Percentiles rank a stretch among this genome's conserved stretches.
Evolutionary conservation across 2,329 filamentous ascomycete genomes (phyloP).

Genomic region (Anisogramma anomala): DNA sequence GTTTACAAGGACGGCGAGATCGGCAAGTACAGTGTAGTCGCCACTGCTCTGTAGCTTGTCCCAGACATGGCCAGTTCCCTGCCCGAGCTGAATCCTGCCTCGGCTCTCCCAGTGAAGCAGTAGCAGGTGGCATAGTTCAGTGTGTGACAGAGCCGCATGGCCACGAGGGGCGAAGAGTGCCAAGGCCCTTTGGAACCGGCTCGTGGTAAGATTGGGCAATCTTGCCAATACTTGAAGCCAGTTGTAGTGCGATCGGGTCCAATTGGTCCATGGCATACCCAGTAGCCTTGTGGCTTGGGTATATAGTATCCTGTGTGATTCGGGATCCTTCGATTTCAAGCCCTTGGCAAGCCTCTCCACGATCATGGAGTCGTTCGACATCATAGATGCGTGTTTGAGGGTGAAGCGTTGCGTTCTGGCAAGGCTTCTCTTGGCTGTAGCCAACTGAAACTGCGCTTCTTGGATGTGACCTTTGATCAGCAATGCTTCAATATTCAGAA

Average conservation of each 20-base stretch:
- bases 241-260: constrained; percentile 15
- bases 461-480: neutral
- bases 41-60: constrained; percentile 5
- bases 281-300: constrained; percentile 3
- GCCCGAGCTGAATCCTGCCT: constrained; percentile 15
- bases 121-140: constrained; percentile 20
- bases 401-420: constrained; percentile 2
- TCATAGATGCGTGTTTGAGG: constrained; percentile 3
- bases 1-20: constrained; percentile 19
- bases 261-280: neutral
- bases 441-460: neutral
- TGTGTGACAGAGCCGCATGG: constrained; percentile 11
- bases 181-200: constrained; percentile 6
- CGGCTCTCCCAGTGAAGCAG: constrained; percentile 23
- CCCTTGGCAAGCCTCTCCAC: constrained; percentile 2
- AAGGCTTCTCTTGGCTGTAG: neutral
- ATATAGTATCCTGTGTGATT: constrained; percentile 3
- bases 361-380: constrained; percentile 8
- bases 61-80: constrained; percentile 7
- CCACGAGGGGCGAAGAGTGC: constrained; percentile 13
- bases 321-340: constrained; percentile 1
- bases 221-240: constrained; percentile 20
- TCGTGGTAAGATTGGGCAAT: constrained; percentile 7
- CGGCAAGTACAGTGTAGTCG: constrained; percentile 17
- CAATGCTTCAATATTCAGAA: neutral